Percentiles rank a stretch among this genome's conserved stretches.
These are phyloP conservation scores for Teratosphaeria gauchensis DNA, from an alignment of 2,329 filamentous ascomycete species.

Conservation along the genomic window DNA sequence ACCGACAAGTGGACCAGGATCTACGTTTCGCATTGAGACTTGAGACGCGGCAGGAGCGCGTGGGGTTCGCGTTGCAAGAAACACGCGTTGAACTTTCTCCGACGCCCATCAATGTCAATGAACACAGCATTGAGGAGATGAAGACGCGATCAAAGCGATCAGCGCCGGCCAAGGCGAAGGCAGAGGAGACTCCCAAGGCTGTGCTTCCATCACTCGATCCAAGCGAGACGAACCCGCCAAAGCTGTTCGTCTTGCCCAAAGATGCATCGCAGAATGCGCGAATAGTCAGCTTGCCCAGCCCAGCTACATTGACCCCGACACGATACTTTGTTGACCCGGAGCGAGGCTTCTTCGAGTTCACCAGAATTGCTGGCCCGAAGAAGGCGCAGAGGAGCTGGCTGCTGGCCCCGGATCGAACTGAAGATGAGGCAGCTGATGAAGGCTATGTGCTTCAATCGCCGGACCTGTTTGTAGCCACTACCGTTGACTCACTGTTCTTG, in stretches of 20 bases:
- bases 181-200: conserved; percentile 4
- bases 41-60: neutral
- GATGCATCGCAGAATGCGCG: conserved; percentile 42
- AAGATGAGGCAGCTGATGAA: conserved; percentile 1
- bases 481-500: conserved; percentile 76
- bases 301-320: conserved; percentile 37
- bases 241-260: conserved; percentile 49
- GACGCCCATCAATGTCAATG: neutral
- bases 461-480: conserved; percentile 74
- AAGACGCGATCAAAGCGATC: conserved; percentile 3
- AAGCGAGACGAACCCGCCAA: conserved; percentile 35
- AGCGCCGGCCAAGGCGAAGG: neutral
- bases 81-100: neutral
- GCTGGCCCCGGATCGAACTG: neutral
- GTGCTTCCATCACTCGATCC: conserved; percentile 8
- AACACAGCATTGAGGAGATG: neutral
- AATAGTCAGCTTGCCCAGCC: conserved; percentile 47
- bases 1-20: neutral
- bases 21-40: neutral
- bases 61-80: neutral
- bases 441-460: conserved; percentile 56
- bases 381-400: conserved; percentile 23
- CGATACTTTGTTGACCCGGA: conserved; percentile 52
- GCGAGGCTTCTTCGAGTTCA: conserved; percentile 53
- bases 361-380: conserved; percentile 43